Conservation (phyloP, 208 protist species). For the Naegleria lovaniensis region DNA sequence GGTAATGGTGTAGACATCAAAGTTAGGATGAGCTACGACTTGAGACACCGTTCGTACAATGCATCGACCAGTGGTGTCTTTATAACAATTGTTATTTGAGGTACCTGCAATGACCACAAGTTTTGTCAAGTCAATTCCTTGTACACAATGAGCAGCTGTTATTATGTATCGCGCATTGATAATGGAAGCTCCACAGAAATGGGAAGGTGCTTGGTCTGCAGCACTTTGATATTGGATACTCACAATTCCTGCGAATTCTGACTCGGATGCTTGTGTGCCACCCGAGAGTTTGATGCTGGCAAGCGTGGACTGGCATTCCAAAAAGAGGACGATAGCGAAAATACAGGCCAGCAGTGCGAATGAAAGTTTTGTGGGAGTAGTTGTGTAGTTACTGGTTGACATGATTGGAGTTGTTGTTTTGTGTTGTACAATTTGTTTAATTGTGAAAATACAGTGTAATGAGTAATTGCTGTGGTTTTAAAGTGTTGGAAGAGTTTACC, state of each 20-base stretch:
- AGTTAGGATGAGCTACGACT: not conserved
- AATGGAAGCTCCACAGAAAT: not conserved
- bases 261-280: not conserved
- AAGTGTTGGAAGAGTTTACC: too few species aligned
- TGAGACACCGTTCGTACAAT: not conserved
- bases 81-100: not conserved
- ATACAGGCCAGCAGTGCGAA: too few species aligned
- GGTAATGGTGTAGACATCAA: not conserved
- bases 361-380: too few species aligned
- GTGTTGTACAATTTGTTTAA: too few species aligned
- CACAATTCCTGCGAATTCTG: not conserved
- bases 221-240: not conserved
- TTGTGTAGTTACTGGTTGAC: too few species aligned
- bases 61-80: not conserved
- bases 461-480: too few species aligned
- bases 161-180: not conserved
- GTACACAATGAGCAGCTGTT: constrained; percentile 8
- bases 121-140: not conserved
- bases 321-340: too few species aligned
- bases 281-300: not conserved
- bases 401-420: too few species aligned
- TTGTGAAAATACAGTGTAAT: too few species aligned
- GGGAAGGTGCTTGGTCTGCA: not conserved
- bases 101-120: not conserved
- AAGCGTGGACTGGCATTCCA: too few species aligned